Conservation (phyloP, 768 basidiomycete genomes). For the Mycena chlorophos region DNA sequence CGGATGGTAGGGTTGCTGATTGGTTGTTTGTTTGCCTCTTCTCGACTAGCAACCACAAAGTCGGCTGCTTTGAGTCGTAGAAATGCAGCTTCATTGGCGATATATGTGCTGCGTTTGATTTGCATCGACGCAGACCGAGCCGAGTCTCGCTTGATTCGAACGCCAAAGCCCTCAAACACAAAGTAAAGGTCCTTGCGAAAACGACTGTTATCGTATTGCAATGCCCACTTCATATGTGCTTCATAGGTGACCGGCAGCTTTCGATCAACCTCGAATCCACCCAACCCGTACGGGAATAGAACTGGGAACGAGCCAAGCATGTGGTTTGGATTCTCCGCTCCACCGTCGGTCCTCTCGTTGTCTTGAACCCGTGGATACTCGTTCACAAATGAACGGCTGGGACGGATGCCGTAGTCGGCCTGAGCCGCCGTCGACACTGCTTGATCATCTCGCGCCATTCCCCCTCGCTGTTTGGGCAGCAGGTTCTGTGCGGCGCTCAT, state of each 20-base stretch:
- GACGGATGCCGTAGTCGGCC: neutral
- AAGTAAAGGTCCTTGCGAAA: slow-evolving; percentile 16
- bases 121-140: slow-evolving; percentile 13
- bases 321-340: slow-evolving; percentile 7
- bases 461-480: neutral
- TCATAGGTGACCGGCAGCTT: slow-evolving; percentile 9
- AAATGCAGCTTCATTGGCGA: neutral
- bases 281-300: slow-evolving; percentile 28
- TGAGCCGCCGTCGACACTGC: too few relatives aligned
- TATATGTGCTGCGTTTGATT: neutral
- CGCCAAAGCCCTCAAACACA: slow-evolving; percentile 13
- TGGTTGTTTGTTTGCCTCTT: slow-evolving; percentile 22
- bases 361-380: neutral
- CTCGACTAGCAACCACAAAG: slow-evolving; percentile 21
- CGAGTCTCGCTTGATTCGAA: slow-evolving; percentile 8
- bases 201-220: slow-evolving; percentile 21
- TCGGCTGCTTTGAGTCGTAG: slow-evolving; percentile 19
- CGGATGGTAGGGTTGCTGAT: slow-evolving; percentile 16
- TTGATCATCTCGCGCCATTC: neutral
- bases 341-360: neutral
- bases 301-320: slow-evolving; percentile 18
- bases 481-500: neutral
- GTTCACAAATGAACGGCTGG: neutral
- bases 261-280: slow-evolving; percentile 23
- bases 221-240: slow-evolving; percentile 20